Evolutionary conservation across 352 stramenopile genomes (phyloP).

Genomic region (Phytophthora aleatoria): DNA sequence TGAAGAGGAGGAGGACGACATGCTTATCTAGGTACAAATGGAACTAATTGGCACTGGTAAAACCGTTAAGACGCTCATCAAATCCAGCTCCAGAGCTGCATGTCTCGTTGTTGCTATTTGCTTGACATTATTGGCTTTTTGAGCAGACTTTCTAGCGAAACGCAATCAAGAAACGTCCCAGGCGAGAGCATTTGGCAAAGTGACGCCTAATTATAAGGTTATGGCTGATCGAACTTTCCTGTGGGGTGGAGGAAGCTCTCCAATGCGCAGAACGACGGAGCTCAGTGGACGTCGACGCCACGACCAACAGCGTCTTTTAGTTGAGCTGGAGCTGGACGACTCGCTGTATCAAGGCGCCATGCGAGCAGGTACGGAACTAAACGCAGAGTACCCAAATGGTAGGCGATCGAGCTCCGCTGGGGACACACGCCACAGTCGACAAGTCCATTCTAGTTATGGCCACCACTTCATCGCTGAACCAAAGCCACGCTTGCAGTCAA

Average conservation of each 20-base stretch:
- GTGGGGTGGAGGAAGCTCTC: conserved; percentile 9
- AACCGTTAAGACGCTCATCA: conserved; percentile 13
- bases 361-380: conserved; percentile 12
- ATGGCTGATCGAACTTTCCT: conserved; percentile 25
- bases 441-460: conserved; percentile 16
- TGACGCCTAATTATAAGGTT: conserved; percentile 25
- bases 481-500: conserved; percentile 13
- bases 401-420: conserved; percentile 6
- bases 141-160: conserved; percentile 24
- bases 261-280: conserved; percentile 14
- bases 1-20: conserved; percentile 77
- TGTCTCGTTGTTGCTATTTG: conserved; percentile 3
- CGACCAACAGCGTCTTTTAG: conserved; percentile 56
- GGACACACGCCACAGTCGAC: conserved; percentile 6
- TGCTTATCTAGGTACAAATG: conserved; percentile 71
- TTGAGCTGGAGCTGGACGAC: conserved; percentile 74
- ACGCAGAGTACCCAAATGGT: background rate
- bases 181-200: conserved; percentile 14
- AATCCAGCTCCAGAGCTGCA: conserved; percentile 2
- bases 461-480: conserved; percentile 12
- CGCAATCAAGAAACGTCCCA: conserved; percentile 21
- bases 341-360: conserved; percentile 32
- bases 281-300: conserved; percentile 27
- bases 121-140: conserved; percentile 14
- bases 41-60: conserved; percentile 20